phyloP scores from a whole-genome alignment of 331 rosid genomes.

The Cydonia oblonga region DNA sequence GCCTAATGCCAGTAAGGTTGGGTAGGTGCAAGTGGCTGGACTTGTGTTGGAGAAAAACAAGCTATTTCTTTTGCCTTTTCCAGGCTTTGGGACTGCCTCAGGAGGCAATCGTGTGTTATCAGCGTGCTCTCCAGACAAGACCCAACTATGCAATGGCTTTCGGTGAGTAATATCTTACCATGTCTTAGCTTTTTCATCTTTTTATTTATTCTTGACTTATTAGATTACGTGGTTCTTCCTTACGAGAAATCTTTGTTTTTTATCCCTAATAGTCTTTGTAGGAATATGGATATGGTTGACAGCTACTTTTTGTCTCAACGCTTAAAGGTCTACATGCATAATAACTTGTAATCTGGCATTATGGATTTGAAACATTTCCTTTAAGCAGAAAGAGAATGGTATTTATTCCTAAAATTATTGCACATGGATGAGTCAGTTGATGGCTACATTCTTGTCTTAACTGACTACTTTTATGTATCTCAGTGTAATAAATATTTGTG shows the following conservation, averaged over 20 bases:
- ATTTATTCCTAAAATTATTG: no score
- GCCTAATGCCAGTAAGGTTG: slow-evolving; percentile 28
- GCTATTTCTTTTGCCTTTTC: slow-evolving; percentile 39
- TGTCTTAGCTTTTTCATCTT: neutral
- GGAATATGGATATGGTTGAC: no score
- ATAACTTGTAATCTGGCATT: neutral
- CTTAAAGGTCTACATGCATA: no score
- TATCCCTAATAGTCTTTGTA: no score
- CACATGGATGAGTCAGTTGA: neutral
- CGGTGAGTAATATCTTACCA: slow-evolving; percentile 39
- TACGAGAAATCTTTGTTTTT: no score
- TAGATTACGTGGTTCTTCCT: no score
- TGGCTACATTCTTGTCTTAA: neutral
- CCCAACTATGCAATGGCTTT: slow-evolving; percentile 92
- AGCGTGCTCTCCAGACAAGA: slow-evolving; percentile 83
- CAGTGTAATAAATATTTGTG: neutral
- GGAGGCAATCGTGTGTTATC: slow-evolving; percentile 91
- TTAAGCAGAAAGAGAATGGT: neutral
- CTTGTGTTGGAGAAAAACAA: slow-evolving; percentile 36
- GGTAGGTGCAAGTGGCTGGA: slow-evolving; percentile 37
- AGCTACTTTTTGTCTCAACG: no score
- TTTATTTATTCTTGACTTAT: no score
- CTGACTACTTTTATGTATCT: neutral
- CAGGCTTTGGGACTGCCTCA: slow-evolving; percentile 95
- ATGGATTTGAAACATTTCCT: neutral